phyloP scores from a whole-genome alignment of 805 yeast genomes.

The Spencermartinsiella europaea region DNA sequence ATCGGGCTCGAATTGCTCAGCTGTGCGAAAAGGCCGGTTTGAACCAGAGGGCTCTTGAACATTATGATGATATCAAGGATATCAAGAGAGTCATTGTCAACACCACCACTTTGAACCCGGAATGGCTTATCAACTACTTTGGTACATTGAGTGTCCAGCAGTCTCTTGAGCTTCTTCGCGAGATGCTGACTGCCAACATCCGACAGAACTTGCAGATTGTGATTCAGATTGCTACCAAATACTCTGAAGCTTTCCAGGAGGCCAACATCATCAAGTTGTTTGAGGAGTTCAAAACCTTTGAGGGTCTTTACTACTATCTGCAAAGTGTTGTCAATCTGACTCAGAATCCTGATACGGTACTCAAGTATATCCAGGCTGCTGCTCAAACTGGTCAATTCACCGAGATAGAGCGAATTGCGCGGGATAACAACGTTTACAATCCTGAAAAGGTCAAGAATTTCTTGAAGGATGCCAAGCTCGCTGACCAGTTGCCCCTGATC shows the following conservation, averaged over 20 bases:
- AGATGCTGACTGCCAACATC: conserved; percentile 71
- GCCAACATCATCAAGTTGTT: conserved; percentile 78
- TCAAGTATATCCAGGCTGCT: conserved; percentile 94
- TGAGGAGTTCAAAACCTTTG: conserved; percentile 87
- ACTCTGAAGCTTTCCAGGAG: conserved; percentile 89
- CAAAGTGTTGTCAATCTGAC: conserved; percentile 90
- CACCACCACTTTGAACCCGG: conserved; percentile 73
- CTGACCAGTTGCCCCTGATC: conserved; percentile 93
- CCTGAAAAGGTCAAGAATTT: conserved; percentile 97
- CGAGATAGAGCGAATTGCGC: conserved; percentile 93
- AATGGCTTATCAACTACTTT: conserved; percentile 89
- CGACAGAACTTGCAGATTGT: conserved; percentile 88
- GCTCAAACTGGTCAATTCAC: conserved; percentile 82
- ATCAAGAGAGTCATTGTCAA: conserved; percentile 92
- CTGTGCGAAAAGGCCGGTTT: conserved; percentile 96
- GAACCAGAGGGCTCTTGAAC: conserved; percentile 92
- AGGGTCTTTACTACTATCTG: conserved; percentile 91
- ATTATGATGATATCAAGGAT: conserved; percentile 89
- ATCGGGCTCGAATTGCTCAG: conserved; percentile 85
- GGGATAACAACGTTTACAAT: conserved; percentile 89
- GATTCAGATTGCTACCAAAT: conserved; percentile 94
- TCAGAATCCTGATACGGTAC: conserved; percentile 90
- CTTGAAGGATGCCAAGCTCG: conserved; percentile 86
- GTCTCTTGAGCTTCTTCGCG: conserved; percentile 78
- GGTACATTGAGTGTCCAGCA: conserved; percentile 95